A percentile compares a stretch with the other conserved stretches of the same genome.
Conservation (phyloP, 139 green algal species). For the Gonium pectorale region DNA sequence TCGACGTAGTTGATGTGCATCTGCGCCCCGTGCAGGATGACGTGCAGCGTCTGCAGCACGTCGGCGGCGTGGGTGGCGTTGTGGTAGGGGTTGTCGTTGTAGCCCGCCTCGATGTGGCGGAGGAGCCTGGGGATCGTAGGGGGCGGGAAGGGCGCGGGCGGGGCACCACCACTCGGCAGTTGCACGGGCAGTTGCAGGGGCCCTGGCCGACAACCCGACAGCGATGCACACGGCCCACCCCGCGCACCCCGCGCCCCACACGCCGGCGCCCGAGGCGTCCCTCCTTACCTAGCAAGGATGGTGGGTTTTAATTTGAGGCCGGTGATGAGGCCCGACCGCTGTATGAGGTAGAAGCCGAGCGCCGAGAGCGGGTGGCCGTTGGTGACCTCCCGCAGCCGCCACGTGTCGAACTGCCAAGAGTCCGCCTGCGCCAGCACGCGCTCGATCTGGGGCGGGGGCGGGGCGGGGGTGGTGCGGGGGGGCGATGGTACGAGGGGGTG, state of each 20-base stretch:
- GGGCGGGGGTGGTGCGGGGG: too few species aligned
- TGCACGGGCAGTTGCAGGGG: too few species aligned
- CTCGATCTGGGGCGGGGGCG: not conserved
- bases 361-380: slow-evolving; percentile 41
- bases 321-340: slow-evolving; percentile 30
- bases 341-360: slow-evolving; percentile 45
- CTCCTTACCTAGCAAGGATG: slow-evolving; percentile 50
- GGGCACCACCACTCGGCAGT: too few species aligned
- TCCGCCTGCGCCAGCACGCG: not conserved
- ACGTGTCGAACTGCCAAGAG: slow-evolving; percentile 45
- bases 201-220: too few species aligned
- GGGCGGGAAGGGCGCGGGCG: too few species aligned
- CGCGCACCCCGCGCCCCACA: too few species aligned
- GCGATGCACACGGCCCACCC: too few species aligned
- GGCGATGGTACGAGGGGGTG: too few species aligned
- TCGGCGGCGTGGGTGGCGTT: slow-evolving; percentile 65
- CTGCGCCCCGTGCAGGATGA: slow-evolving; percentile 49
- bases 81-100: slow-evolving; percentile 60
- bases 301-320: slow-evolving; percentile 26
- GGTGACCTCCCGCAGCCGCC: slow-evolving; percentile 27
- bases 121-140: slow-evolving; percentile 18
- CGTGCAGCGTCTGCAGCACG: slow-evolving; percentile 67
- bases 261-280: too few species aligned
- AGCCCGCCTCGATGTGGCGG: slow-evolving; percentile 30
- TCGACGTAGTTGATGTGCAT: slow-evolving; percentile 39